A percentile compares a stretch with the other conserved stretches of the same genome.
Evolutionary conservation across 495 filamentous ascomycete species (phyloP).

Genomic region (Antarctomyces pellizariae): DNA sequence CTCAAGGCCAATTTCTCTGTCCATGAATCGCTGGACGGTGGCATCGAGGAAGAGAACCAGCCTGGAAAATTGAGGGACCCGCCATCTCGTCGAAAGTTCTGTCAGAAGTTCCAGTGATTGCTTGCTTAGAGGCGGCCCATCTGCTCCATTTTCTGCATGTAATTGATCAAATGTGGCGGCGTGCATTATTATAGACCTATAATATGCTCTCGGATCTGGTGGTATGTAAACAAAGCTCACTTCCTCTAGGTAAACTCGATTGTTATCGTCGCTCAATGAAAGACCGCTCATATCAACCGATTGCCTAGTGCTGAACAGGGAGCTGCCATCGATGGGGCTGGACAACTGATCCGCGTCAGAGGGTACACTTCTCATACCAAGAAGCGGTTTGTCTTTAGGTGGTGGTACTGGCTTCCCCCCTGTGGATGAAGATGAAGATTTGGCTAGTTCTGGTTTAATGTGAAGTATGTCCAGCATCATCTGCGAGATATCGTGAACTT

Average conservation of each 20-base stretch:
- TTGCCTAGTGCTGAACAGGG: slow-evolving; percentile 48
- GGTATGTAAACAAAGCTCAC: slow-evolving; percentile 67
- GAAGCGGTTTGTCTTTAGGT: slow-evolving; percentile 18
- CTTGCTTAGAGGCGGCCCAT: slow-evolving; percentile 44
- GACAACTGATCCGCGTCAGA: too few relatives aligned
- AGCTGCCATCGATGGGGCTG: slow-evolving; percentile 12
- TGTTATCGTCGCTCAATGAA: slow-evolving; percentile 31
- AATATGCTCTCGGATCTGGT: slow-evolving; percentile 56
- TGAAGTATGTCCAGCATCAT: slow-evolving; percentile 82
- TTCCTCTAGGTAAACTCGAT: slow-evolving; percentile 19
- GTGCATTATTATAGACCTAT: slow-evolving; percentile 53
- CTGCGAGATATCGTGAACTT: slow-evolving; percentile 61
- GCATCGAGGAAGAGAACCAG: slow-evolving; percentile 71
- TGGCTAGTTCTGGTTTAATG: slow-evolving; percentile 67
- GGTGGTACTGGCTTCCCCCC: slow-evolving; percentile 20
- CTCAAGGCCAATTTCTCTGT: slow-evolving; percentile 59
- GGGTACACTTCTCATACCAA: too few relatives aligned
- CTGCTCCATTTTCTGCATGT: slow-evolving; percentile 14
- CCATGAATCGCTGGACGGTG: slow-evolving; percentile 58
- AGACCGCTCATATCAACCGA: slow-evolving; percentile 54
- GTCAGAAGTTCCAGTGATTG: slow-evolving; percentile 62
- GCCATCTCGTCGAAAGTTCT: slow-evolving; percentile 74
- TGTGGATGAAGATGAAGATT: slow-evolving; percentile 17
- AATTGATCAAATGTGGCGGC: slow-evolving; percentile 38
- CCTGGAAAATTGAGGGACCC: slow-evolving; percentile 63